Base-by-base conservation (phyloP, 1,284 basidiomycete species). In the Inonotus hispidus region DNA sequence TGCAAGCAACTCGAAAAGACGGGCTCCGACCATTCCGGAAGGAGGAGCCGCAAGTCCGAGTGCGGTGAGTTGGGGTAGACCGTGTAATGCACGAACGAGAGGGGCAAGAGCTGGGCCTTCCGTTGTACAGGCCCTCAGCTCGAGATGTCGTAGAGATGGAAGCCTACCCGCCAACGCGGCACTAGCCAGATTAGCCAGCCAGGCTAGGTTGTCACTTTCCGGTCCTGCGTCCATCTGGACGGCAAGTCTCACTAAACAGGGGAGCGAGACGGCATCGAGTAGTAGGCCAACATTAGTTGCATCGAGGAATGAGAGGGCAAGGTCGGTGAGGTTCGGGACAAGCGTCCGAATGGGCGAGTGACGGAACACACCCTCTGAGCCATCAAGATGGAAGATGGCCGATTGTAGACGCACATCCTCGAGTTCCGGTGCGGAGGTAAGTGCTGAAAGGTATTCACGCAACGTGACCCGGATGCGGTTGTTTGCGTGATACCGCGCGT, bases 1-100 rank as follows among this genome's bases (percentile, higher is more conserved):
- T 7, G 66, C 66, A 46, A 74, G 67, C 25, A 72, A 61, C 29
- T 74, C 71, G 64, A 74, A 73, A 23, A 74, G 57, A 45, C 69
- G 66, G 19, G 64, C 53, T 38, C 72, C 71, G 52, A 73, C 59
- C 2, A 60, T 45, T 37, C 70, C 71, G 41, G 65, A 63, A 0
- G 68, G 66, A 1, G 73, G 72, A 16, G 67, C 67, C 23, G 69
- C 68, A 11, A 74, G 59, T 7, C 69, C 71, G 8, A 74, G 67
- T 6, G 70, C 71, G 41, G 67, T 71, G 61, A 74, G 66, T 53
- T 69, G 67, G 3, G 71, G 69, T 27, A 73, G 69, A 4, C 66
- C 63, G 54, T 71, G 70, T 47, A 73, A 64, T 21, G 70, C 71
- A 14, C 71, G 68, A 1, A 74, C 62, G 58, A 73, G 68, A 0